These are phyloP conservation scores for Taiozyma sp. DNA, from an alignment of 1,139 yeast genomes.

Conservation along the genomic window DNA sequence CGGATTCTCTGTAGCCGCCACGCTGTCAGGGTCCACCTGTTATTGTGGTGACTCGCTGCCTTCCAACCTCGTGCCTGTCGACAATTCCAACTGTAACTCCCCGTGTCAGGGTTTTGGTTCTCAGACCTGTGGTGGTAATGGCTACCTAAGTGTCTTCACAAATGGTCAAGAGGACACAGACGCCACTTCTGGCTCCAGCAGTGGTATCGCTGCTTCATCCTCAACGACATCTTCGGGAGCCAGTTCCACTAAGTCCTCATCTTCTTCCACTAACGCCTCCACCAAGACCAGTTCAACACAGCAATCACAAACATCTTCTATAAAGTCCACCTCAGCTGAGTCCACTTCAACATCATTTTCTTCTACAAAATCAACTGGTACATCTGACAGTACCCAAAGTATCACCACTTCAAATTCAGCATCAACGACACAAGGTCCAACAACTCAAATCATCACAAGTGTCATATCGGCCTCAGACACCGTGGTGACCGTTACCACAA, in stretches of 20 bases:
- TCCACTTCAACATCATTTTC: background rate
- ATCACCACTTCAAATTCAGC: constrained; percentile 21
- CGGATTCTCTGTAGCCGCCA: constrained; percentile 47
- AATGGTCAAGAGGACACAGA: constrained; percentile 25
- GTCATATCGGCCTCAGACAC: constrained; percentile 16
- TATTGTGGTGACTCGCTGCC: constrained; percentile 49
- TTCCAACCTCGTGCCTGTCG: constrained; percentile 26
- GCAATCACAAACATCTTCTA: background rate
- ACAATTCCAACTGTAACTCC: constrained; percentile 41
- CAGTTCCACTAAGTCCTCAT: background rate
- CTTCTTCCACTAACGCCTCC: background rate
- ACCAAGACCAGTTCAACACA: constrained; percentile 13
- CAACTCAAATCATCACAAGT: constrained; percentile 21
- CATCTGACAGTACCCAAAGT: background rate
- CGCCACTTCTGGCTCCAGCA: constrained; percentile 8
- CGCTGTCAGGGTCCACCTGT: constrained; percentile 49
- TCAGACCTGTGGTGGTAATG: constrained; percentile 62
- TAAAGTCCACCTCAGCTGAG: constrained; percentile 4
- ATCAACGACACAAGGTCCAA: constrained; percentile 18
- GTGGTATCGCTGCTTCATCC: constrained; percentile 17
- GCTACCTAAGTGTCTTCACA: constrained; percentile 45
- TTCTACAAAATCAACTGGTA: constrained; percentile 4
- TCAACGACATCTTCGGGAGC: constrained; percentile 3
- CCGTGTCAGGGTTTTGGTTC: constrained; percentile 53
- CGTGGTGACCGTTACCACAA: constrained; percentile 13